Evolutionary conservation across 140 eudicot genomes (phyloP).

Genomic region (Oenanthe javanica): DNA sequence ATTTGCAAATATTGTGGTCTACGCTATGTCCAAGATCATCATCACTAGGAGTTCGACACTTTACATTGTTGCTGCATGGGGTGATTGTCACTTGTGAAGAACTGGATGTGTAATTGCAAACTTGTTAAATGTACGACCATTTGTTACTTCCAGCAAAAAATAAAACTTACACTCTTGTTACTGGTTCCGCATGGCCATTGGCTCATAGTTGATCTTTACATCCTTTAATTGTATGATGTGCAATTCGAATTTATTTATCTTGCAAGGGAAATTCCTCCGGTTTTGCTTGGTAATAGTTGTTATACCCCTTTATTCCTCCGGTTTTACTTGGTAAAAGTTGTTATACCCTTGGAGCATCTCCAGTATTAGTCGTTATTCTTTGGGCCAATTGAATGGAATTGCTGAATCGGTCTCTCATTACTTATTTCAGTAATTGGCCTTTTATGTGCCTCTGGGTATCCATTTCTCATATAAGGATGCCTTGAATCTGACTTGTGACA

Average conservation of each 20-base stretch:
- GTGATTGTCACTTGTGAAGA: neutral
- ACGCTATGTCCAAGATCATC: constrained; percentile 87
- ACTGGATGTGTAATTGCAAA: constrained; percentile 2
- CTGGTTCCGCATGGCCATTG: neutral
- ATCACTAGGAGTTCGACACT: constrained; percentile 31
- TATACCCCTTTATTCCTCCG: neutral
- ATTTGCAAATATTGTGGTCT: constrained; percentile 96
- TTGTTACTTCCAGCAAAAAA: constrained; percentile 8
- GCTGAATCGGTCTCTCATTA: neutral
- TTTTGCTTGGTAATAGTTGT: neutral
- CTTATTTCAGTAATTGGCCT: neutral
- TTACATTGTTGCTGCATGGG: neutral
- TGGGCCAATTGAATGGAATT: neutral
- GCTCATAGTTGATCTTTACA: neutral
- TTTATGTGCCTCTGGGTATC: neutral
- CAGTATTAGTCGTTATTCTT: neutral
- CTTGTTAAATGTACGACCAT: neutral
- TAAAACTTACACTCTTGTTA: neutral
- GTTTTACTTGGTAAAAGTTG: neutral
- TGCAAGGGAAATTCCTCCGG: neutral
- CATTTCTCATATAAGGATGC: neutral
- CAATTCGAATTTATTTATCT: neutral
- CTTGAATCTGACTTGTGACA: neutral
- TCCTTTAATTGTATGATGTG: neutral
- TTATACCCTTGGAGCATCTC: neutral